phyloP scores from a whole-genome alignment of 1,284 basidiomycete species.

The Puccinia coronata region DNA sequence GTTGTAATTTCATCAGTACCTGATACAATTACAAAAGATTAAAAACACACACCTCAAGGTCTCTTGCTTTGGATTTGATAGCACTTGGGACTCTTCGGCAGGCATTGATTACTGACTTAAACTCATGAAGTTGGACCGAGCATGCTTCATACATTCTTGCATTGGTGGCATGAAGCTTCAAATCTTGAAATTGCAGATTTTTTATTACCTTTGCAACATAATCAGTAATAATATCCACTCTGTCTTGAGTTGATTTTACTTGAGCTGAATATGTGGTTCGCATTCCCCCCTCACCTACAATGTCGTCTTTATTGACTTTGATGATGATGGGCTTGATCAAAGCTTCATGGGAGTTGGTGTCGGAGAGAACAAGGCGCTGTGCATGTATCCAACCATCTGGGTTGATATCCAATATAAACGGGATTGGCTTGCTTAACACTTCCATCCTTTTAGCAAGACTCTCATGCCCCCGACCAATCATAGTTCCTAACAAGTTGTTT shows the following conservation, averaged over 20 bases:
- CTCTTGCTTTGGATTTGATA: not conserved
- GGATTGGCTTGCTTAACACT: not conserved
- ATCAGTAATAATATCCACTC: not conserved
- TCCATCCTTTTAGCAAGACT: not conserved
- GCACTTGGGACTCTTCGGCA: not conserved
- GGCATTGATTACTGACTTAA: not conserved
- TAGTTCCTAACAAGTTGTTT: not conserved
- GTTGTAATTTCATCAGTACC: no score
- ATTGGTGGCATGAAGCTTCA: not conserved
- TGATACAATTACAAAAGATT: not conserved
- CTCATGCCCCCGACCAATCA: not conserved
- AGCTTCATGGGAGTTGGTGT: not conserved
- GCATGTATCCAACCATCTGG: not conserved
- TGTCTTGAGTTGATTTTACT: not conserved
- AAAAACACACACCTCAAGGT: not conserved
- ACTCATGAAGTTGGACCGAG: not conserved
- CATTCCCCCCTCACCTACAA: not conserved
- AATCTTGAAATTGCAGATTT: not conserved
- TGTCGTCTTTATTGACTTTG: not conserved
- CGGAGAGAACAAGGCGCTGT: not conserved
- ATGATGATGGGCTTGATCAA: not conserved
- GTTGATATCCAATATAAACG: not conserved
- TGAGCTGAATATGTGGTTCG: not conserved
- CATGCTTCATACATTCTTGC: not conserved
- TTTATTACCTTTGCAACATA: not conserved